Conservation (phyloP, 495 filamentous ascomycete species). For the Trichocladium antarcticum region DNA sequence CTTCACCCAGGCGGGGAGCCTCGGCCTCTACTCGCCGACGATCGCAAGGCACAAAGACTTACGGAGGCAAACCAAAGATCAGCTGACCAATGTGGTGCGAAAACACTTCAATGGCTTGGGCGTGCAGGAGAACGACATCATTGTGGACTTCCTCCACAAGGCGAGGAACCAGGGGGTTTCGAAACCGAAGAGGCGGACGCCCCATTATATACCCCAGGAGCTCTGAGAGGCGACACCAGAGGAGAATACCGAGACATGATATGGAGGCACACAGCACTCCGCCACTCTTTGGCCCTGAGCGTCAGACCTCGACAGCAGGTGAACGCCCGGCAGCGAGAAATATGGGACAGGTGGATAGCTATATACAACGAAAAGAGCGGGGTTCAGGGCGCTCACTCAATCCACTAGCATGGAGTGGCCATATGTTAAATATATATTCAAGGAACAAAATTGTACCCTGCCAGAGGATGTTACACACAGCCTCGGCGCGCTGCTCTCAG, state of each 20-base stretch:
- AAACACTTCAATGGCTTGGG: slow-evolving; percentile 85
- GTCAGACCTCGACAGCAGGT: neutral
- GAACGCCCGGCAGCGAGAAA: too few species aligned
- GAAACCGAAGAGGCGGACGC: slow-evolving; percentile 24
- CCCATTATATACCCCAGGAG: slow-evolving; percentile 16
- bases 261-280: slow-evolving; percentile 10
- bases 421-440: neutral
- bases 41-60: slow-evolving; percentile 53
- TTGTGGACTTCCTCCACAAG: slow-evolving; percentile 79
- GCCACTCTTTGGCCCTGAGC: neutral
- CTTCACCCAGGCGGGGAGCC: slow-evolving; percentile 52
- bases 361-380: too few species aligned
- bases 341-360: too few species aligned
- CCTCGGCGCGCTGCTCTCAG: neutral
- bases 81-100: slow-evolving; percentile 68
- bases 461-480: too few species aligned
- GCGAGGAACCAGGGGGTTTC: slow-evolving; percentile 40
- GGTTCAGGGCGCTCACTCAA: too few species aligned
- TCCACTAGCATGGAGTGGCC: too few species aligned
- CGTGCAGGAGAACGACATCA: slow-evolving; percentile 76
- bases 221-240: slow-evolving; percentile 10
- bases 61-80: slow-evolving; percentile 60
- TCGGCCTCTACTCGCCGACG: slow-evolving; percentile 63
- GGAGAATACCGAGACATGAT: neutral
- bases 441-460: neutral